Conservation (phyloP, 306 rosid species). For the Prunus armeniaca region DNA sequence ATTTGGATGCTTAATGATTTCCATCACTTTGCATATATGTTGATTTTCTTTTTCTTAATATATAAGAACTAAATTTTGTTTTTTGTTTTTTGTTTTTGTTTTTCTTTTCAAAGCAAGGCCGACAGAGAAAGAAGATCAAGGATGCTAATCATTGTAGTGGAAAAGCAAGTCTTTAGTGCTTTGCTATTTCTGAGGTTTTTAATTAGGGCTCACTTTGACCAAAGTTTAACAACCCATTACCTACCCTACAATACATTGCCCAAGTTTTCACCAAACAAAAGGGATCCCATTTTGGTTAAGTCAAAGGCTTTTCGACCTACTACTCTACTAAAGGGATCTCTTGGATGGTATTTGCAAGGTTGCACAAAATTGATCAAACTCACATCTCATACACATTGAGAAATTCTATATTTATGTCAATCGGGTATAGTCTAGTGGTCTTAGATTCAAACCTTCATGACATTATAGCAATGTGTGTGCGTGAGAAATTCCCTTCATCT, state of each 20-base stretch:
- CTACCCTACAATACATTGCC: slow-evolving; percentile 2
- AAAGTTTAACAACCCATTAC: background rate
- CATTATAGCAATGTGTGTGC: no score
- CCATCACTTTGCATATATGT: background rate
- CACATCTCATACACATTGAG: no score
- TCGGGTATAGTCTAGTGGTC: no score
- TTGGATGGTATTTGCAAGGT: slow-evolving; percentile 1
- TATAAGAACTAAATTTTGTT: no score
- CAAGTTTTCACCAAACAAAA: slow-evolving; percentile 7
- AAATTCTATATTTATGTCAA: no score
- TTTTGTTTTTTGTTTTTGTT: background rate
- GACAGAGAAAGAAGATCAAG: background rate
- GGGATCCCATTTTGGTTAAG: background rate
- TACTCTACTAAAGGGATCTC: background rate
- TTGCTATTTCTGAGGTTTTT: background rate
- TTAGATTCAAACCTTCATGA: no score
- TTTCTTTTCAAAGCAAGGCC: background rate
- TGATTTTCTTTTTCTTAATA: no score
- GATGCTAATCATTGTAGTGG: background rate
- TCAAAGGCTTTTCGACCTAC: slow-evolving; percentile 2
- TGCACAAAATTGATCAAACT: no score
- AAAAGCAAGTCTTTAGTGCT: background rate
- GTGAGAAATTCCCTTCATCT: fast-evolving
- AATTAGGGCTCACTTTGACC: background rate
- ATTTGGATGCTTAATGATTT: background rate